Evolutionary conservation across 2,329 filamentous ascomycete species (phyloP).

Genomic region (Exophiala alcalophila): DNA sequence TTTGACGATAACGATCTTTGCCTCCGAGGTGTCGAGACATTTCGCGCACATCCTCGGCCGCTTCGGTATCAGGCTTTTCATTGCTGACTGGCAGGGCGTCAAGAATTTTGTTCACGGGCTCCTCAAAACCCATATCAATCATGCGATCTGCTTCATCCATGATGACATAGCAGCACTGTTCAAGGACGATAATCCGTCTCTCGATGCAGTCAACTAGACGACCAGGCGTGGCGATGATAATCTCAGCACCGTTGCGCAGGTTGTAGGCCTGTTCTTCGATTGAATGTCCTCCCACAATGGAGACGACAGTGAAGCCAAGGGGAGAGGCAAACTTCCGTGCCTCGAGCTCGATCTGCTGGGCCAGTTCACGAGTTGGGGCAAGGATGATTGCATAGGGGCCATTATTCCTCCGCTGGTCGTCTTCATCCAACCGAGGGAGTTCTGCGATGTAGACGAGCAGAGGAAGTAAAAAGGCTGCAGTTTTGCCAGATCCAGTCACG

Average conservation of each 20-base stretch:
- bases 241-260: conserved; percentile 88
- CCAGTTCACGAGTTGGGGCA: conserved; percentile 92
- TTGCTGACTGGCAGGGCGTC: conserved; percentile 89
- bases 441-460: conserved; percentile 92
- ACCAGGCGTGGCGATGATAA: conserved; percentile 96
- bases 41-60: conserved; percentile 78
- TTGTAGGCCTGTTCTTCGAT: conserved; percentile 91
- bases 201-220: conserved; percentile 97
- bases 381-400: conserved; percentile 97
- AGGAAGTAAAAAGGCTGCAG: conserved; percentile 88
- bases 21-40: conserved; percentile 78
- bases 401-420: conserved; percentile 82
- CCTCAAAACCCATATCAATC: conserved; percentile 98
- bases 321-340: conserved; percentile 88
- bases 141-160: conserved; percentile 99
- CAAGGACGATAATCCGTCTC: conserved; percentile 80
- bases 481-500: conserved; percentile 97
- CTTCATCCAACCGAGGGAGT: conserved; percentile 76
- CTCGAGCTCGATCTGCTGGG: conserved; percentile 94
- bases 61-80: conserved; percentile 91
- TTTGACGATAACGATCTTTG: conserved; percentile 83
- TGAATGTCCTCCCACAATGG: conserved; percentile 95
- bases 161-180: conserved; percentile 97
- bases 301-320: conserved; percentile 90
- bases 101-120: conserved; percentile 94